These are phyloP conservation scores for Amanita fuliginea DNA, from an alignment of 768 basidiomycete genomes.

Conservation along the genomic window DNA sequence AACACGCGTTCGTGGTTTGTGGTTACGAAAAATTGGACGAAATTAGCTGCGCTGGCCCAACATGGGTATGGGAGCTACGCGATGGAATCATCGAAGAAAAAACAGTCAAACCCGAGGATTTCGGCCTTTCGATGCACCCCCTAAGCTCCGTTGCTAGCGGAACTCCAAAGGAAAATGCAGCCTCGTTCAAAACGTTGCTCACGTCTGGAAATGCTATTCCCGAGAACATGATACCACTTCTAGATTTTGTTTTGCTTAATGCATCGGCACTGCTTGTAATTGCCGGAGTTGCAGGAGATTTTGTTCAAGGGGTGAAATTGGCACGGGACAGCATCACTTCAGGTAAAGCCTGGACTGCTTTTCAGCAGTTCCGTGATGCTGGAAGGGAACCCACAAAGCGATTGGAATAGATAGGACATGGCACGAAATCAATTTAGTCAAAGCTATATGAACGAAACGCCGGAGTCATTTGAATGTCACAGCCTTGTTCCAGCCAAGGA, in stretches of 20 bases:
- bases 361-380: constrained; percentile 38
- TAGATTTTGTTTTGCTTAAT: constrained; percentile 87
- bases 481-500: constrained; percentile 44
- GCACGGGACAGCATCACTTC: constrained; percentile 53
- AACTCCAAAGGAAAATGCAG: constrained; percentile 72
- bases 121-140: constrained; percentile 67
- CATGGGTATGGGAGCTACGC: constrained; percentile 73
- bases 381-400: constrained; percentile 18
- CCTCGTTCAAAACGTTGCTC: constrained; percentile 56
- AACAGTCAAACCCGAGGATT: constrained; percentile 57
- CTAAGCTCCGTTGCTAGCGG: constrained; percentile 63
- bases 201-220: constrained; percentile 47
- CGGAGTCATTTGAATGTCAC: neutral
- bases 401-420: neutral
- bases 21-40: constrained; percentile 89
- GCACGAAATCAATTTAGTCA: neutral
- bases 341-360: constrained; percentile 48
- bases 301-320: constrained; percentile 56
- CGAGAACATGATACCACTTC: constrained; percentile 44
- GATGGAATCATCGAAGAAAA: constrained; percentile 54
- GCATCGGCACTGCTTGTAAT: constrained; percentile 82
- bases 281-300: constrained; percentile 62
- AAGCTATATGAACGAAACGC: neutral
- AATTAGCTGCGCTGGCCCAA: constrained; percentile 89
- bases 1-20: constrained; percentile 86